Percentiles rank a stretch among this genome's conserved stretches.
These are phyloP conservation scores for Porphyrellus cyaneotinctus DNA, from an alignment of 768 basidiomycete species.

Conservation along the genomic window DNA sequence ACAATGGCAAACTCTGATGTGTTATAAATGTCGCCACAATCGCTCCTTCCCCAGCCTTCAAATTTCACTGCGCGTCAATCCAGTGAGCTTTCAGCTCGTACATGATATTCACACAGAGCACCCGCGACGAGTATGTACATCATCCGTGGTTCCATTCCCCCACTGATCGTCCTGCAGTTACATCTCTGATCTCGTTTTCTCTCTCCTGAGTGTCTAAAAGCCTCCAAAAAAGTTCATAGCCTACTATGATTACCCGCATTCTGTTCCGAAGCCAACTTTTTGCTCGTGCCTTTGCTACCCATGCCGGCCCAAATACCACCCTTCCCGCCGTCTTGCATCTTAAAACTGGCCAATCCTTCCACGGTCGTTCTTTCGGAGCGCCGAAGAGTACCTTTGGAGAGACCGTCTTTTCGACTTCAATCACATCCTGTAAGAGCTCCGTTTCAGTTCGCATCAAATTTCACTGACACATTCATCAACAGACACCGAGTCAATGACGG, in stretches of 20 bases:
- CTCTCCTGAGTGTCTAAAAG: conserved; percentile 45
- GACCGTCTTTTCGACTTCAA: conserved; percentile 98
- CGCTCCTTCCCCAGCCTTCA: not conserved
- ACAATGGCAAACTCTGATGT: conserved; percentile 19
- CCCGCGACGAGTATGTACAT: conserved; percentile 76
- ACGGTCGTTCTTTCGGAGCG: conserved; percentile 85
- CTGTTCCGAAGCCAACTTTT: conserved; percentile 47
- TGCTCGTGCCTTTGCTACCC: conserved; percentile 64
- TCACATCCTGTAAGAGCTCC: conserved; percentile 81
- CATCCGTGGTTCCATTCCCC: not conserved
- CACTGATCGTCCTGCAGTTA: conserved; percentile 51
- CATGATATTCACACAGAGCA: conserved; percentile 85
- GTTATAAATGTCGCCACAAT: conserved; percentile 9
- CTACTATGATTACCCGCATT: conserved; percentile 55
- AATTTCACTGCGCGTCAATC: not conserved
- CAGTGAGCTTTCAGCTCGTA: conserved; percentile 34
- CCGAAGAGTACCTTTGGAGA: conserved; percentile 88
- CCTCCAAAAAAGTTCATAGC: conserved; percentile 26
- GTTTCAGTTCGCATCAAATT: conserved; percentile 3
- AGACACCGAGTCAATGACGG: conserved; percentile 99
- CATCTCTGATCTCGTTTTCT: conserved; percentile 88
- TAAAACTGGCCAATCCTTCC: conserved; percentile 91
- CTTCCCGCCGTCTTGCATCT: conserved; percentile 86
- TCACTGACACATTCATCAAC: conserved; percentile 7
- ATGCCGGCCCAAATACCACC: conserved; percentile 44